Conservation (phyloP, 768 basidiomycete species). For the Mrakia blollopis region DNA sequence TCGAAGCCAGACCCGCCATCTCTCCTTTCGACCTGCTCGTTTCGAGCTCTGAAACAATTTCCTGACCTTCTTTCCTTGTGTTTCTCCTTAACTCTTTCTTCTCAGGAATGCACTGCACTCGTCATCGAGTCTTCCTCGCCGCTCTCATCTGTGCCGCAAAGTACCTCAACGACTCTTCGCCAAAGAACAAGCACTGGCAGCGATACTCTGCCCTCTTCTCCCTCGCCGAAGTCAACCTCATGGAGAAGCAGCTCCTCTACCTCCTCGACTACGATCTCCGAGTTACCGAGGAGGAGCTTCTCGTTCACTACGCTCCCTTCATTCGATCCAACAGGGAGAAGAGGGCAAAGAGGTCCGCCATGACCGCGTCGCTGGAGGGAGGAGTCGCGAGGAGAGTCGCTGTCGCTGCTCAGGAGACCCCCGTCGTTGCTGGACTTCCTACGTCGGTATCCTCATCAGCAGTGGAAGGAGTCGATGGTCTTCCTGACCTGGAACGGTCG, state of each 20-base stretch:
- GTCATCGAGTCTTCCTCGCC: conserved; percentile 92
- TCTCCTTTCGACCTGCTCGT: not conserved
- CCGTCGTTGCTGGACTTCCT: not conserved
- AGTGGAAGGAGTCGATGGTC: conserved; percentile 6
- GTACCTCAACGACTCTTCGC: conserved; percentile 88
- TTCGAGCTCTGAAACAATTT: conserved; percentile 5
- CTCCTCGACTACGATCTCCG: conserved; percentile 85
- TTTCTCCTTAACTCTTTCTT: conserved; percentile 15
- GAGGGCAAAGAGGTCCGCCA: conserved; percentile 20
- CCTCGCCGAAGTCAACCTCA: conserved; percentile 65
- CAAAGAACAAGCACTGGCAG: conserved; percentile 93
- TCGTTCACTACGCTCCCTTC: conserved; percentile 57
- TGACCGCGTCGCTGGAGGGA: conserved; percentile 22
- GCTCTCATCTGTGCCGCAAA: conserved; percentile 93
- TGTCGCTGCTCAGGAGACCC: not conserved
- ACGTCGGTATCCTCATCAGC: not conserved
- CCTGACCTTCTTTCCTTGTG: conserved; percentile 30
- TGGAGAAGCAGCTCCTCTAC: conserved; percentile 93
- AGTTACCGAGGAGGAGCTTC: conserved; percentile 75
- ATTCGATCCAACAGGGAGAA: conserved; percentile 39
- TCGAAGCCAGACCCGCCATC: not conserved
- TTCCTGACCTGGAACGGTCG: conserved; percentile 26
- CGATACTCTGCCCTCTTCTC: conserved; percentile 65
- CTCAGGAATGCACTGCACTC: conserved; percentile 75
- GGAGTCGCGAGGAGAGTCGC: conserved; percentile 9